Conservation (phyloP, 257 asterid genomes). For the Nicotiana attenuata region DNA sequence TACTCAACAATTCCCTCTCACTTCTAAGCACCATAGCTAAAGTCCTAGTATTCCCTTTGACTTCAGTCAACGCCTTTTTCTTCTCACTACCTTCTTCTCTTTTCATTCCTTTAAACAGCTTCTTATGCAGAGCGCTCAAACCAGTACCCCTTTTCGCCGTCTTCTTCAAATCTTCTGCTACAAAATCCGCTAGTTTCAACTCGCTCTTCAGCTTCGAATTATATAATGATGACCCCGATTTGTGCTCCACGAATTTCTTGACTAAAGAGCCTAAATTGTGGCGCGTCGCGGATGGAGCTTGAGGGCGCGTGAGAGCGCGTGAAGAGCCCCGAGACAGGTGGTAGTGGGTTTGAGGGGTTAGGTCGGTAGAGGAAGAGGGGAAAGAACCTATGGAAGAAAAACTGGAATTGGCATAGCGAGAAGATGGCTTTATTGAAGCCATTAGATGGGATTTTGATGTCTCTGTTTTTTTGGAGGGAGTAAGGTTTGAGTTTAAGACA, state of each 20-base stretch:
- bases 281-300: slow-evolving; percentile 6
- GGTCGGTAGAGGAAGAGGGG: slow-evolving; percentile 68
- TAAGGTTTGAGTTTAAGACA: slow-evolving; percentile 14
- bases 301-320: slow-evolving; percentile 43
- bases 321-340: slow-evolving; percentile 22
- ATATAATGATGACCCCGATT: slow-evolving; percentile 8
- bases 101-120: slow-evolving; percentile 67
- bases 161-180: slow-evolving; percentile 71
- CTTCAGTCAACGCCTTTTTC: slow-evolving; percentile 79
- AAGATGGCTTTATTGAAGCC: slow-evolving; percentile 73
- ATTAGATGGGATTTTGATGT: slow-evolving; percentile 18
- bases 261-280: slow-evolving; percentile 57
- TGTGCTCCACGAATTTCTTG: slow-evolving; percentile 60
- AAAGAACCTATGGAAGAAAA: slow-evolving; percentile 15
- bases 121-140: slow-evolving; percentile 65
- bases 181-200: slow-evolving; percentile 32
- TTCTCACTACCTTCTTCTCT: slow-evolving; percentile 47
- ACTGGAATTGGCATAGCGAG: slow-evolving; percentile 50
- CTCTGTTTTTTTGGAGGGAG: slow-evolving; percentile 15
- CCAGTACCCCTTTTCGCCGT: slow-evolving; percentile 43
- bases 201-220: slow-evolving; percentile 29
- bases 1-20: slow-evolving; percentile 79
- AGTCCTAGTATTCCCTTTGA: slow-evolving; percentile 72
- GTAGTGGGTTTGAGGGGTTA: neutral
- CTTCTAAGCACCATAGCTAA: slow-evolving; percentile 90